Conservation (phyloP, 2,329 filamentous ascomycete species). For the Colletotrichum melonis region DNA sequence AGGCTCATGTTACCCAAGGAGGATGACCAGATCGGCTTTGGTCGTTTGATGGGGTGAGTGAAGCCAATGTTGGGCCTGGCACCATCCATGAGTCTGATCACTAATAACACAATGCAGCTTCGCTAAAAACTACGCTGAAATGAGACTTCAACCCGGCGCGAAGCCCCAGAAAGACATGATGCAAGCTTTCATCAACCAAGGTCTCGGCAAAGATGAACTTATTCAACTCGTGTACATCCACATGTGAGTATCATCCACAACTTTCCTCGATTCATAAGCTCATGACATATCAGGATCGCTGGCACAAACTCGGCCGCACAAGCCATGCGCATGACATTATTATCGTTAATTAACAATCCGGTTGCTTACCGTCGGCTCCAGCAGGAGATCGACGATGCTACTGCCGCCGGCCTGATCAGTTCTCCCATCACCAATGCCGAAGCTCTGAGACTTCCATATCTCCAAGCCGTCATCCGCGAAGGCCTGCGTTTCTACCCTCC, state of each 20-base stretch:
- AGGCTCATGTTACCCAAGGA: constrained; percentile 54
- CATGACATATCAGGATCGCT: constrained; percentile 56
- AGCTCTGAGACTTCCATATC: constrained; percentile 61
- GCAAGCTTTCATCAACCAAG: constrained; percentile 51
- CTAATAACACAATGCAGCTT: constrained; percentile 36
- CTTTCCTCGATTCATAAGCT: background rate
- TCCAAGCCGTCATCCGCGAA: constrained; percentile 69
- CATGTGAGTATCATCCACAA: constrained; percentile 42
- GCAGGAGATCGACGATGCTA: constrained; percentile 57
- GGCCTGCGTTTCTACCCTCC: constrained; percentile 67
- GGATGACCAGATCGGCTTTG: constrained; percentile 51
- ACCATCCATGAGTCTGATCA: background rate
- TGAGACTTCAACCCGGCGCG: constrained; percentile 40
- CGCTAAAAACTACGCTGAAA: constrained; percentile 41
- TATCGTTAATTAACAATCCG: constrained; percentile 59
- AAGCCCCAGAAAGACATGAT: constrained; percentile 50
- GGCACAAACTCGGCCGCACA: constrained; percentile 72
- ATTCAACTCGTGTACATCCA: constrained; percentile 52
- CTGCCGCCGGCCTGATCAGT: constrained; percentile 47
- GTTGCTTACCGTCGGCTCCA: constrained; percentile 53
- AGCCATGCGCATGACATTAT: constrained; percentile 66
- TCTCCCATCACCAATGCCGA: constrained; percentile 57
- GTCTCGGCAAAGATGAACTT: constrained; percentile 49
- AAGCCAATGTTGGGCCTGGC: background rate
- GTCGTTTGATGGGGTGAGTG: constrained; percentile 48